phyloP scores from a whole-genome alignment of 1,284 basidiomycete species.

The Papiliotrema fonsecae region DNA sequence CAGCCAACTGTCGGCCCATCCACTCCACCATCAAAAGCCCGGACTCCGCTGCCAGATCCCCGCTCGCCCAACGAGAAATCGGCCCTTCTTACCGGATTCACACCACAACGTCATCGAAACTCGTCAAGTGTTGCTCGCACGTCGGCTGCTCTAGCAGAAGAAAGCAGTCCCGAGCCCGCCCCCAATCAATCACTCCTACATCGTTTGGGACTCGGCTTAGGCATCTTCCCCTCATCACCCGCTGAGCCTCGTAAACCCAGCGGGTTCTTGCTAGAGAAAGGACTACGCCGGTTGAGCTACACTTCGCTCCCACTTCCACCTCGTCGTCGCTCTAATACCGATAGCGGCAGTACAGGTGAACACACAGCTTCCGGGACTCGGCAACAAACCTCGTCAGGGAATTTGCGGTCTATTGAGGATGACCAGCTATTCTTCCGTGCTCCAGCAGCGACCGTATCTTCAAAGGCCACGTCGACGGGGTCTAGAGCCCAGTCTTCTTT shows the following conservation, averaged over 20 bases:
- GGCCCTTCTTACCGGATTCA: conserved; percentile 7
- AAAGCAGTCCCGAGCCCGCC: neutral
- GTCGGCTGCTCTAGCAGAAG: neutral
- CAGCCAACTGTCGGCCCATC: neutral
- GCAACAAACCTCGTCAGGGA: neutral
- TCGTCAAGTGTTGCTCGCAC: conserved; percentile 1
- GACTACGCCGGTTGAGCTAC: neutral
- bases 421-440: conserved; percentile 3
- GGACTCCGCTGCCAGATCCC: neutral
- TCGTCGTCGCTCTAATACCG: neutral
- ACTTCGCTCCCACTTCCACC: neutral
- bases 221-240: neutral
- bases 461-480: neutral
- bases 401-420: neutral
- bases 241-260: neutral
- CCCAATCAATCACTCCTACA: conserved; percentile 3
- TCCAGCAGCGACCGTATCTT: neutral
- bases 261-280: neutral
- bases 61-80: conserved; percentile 3
- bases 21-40: neutral
- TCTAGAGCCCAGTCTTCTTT: neutral
- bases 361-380: neutral
- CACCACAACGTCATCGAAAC: conserved; percentile 9
- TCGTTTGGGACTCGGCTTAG: conserved; percentile 3
- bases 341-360: neutral